Conservation (phyloP, 2,329 filamentous ascomycete species). For the Paecilomyces niveus region DNA sequence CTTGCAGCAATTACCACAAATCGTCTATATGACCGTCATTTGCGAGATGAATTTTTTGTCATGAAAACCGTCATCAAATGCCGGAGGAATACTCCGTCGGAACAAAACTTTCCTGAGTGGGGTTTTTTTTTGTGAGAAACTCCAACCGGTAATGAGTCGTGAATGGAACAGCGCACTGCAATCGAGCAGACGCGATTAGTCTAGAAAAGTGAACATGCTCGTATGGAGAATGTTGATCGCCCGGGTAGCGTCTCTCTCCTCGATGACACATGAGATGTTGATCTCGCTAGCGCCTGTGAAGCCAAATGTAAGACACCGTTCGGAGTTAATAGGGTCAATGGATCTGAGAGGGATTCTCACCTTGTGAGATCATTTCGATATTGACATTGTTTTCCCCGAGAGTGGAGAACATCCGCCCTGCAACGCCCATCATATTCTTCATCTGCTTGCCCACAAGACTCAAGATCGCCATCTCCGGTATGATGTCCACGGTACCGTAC, state of each 20-base stretch:
- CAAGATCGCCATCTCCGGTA: constrained; percentile 89
- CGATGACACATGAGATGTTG: constrained; percentile 97
- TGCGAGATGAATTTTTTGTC: neutral
- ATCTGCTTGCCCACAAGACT: constrained; percentile 91
- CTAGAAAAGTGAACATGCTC: constrained; percentile 91
- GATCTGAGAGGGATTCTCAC: constrained; percentile 45
- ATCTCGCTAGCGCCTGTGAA: constrained; percentile 85
- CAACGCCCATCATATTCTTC: constrained; percentile 95
- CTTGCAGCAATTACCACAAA: neutral
- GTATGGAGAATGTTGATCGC: constrained; percentile 96
- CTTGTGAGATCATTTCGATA: constrained; percentile 99
- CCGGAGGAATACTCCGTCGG: neutral
- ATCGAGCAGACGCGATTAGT: constrained; percentile 39
- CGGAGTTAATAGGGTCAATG: constrained; percentile 1
- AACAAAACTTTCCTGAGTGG: neutral
- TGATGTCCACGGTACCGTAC: constrained; percentile 83
- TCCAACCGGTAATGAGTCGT: neutral
- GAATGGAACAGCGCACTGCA: neutral
- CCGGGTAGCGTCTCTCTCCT: constrained; percentile 79
- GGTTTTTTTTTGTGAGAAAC: neutral
- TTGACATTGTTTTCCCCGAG: constrained; percentile 91
- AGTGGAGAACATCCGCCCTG: constrained; percentile 89
- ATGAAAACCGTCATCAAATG: neutral
- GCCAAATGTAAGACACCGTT: constrained; percentile 2
- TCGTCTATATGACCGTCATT: neutral